Conservation (phyloP, 306 rosid species). For the Vigna mungo region DNA sequence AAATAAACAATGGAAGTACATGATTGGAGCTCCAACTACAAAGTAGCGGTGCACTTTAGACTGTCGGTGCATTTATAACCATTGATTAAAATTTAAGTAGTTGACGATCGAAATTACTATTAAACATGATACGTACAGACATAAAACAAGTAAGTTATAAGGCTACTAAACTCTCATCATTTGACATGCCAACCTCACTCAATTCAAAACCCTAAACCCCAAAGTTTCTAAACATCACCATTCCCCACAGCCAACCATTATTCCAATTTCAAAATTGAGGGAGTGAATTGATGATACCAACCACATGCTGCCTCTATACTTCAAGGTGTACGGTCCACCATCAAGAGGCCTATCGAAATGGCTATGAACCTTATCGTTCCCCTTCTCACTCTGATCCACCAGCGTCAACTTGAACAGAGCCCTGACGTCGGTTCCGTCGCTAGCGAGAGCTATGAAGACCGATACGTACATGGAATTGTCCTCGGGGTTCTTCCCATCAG, state of each 20-base stretch:
- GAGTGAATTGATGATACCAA: constrained; percentile 35
- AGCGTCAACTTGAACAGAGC: constrained; percentile 82
- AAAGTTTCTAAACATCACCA: not conserved
- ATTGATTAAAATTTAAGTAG: not conserved
- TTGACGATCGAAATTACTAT: not conserved
- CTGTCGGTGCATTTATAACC: not conserved
- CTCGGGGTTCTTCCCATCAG: constrained; percentile 91
- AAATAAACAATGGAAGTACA: not conserved
- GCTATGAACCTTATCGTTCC: constrained; percentile 85
- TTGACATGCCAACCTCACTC: not conserved
- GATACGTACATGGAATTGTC: constrained; percentile 82
- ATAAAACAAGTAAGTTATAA: not conserved
- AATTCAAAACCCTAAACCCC: constrained; percentile 43
- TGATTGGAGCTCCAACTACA: not conserved
- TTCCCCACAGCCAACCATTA: not conserved
- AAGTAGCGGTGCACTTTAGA: not conserved
- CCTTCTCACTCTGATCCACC: constrained; percentile 76
- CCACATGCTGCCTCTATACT: constrained; percentile 98
- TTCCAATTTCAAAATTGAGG: not conserved
- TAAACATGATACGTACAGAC: not conserved
- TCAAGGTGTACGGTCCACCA: constrained; percentile 89
- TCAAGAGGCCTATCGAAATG: constrained; percentile 94
- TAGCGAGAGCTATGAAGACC: constrained; percentile 85
- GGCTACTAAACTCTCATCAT: not conserved
- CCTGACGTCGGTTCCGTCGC: constrained; percentile 88